These are phyloP conservation scores for Tilletia walkeri DNA, from an alignment of 1,284 basidiomycete genomes.

Conservation along the genomic window DNA sequence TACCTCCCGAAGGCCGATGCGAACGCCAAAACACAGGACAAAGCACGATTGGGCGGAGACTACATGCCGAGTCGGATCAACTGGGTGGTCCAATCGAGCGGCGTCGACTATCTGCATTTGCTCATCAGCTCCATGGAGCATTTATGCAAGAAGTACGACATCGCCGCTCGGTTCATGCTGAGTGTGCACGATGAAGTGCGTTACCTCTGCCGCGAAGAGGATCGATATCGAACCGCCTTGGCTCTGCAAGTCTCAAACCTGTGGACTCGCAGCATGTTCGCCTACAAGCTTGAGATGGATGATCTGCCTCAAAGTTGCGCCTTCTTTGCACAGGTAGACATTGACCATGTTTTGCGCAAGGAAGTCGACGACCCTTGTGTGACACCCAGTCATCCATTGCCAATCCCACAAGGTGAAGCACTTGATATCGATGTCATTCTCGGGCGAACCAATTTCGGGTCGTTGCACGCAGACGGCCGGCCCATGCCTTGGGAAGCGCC, in stretches of 20 bases:
- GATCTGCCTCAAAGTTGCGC: slow-evolving; percentile 83
- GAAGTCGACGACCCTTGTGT: slow-evolving; percentile 94
- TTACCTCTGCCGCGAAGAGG: slow-evolving; percentile 84
- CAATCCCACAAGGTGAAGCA: slow-evolving; percentile 81
- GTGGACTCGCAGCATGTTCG: slow-evolving; percentile 91
- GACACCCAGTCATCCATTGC: slow-evolving; percentile 82
- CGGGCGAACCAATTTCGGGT: slow-evolving; percentile 54
- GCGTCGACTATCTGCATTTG: slow-evolving; percentile 95
- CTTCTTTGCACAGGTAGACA: slow-evolving; percentile 95
- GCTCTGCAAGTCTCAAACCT: slow-evolving; percentile 93
- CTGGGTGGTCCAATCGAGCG: slow-evolving; percentile 98
- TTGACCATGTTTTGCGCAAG: slow-evolving; percentile 87
- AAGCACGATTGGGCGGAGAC: slow-evolving; percentile 68
- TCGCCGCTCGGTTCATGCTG: slow-evolving; percentile 88
- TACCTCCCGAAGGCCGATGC: slow-evolving; percentile 65
- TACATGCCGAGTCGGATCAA: slow-evolving; percentile 97
- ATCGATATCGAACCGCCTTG: slow-evolving; percentile 82
- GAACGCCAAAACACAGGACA: slow-evolving; percentile 47
- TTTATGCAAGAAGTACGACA: slow-evolving; percentile 75
- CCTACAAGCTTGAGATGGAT: slow-evolving; percentile 89
- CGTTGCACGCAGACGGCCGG: slow-evolving; percentile 33
- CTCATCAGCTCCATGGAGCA: slow-evolving; percentile 94
- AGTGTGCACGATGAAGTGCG: slow-evolving; percentile 97
- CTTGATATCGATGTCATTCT: slow-evolving; percentile 72
- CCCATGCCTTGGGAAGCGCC: slow-evolving; percentile 23